Conservation (phyloP, 352 stramenopile species). For the Peronospora destructor region DNA sequence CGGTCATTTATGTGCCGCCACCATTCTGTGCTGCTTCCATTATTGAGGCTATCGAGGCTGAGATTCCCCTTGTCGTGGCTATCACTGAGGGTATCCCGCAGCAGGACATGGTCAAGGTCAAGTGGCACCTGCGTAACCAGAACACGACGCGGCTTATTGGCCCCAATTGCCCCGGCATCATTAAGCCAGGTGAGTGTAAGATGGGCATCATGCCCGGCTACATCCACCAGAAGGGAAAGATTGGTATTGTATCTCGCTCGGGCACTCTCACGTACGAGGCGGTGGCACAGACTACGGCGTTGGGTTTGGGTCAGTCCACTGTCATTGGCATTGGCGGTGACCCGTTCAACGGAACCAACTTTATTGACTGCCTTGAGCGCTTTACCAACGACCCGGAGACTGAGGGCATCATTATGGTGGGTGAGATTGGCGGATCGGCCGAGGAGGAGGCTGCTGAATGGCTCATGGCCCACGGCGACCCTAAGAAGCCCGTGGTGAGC, state of each 20-base stretch:
- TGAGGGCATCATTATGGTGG: slow-evolving; percentile 99
- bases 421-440: slow-evolving; percentile 97
- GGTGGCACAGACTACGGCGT: slow-evolving; percentile 95
- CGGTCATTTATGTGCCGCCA: slow-evolving; percentile 98
- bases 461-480: slow-evolving; percentile 95
- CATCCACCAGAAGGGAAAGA: slow-evolving; percentile 97
- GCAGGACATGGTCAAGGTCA: slow-evolving; percentile 99
- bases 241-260: slow-evolving; percentile 97
- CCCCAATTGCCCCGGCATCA: slow-evolving; percentile 99
- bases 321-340: slow-evolving; percentile 99
- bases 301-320: slow-evolving; percentile 96
- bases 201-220: slow-evolving; percentile 99
- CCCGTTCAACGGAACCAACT: slow-evolving; percentile 99
- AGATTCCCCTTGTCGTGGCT: slow-evolving; percentile 93
- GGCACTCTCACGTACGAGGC: slow-evolving; percentile 99
- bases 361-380: slow-evolving; percentile 98
- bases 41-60: slow-evolving; percentile 96
- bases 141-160: slow-evolving; percentile 95
- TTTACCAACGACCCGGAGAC: slow-evolving; percentile 99
- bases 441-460: slow-evolving; percentile 98
- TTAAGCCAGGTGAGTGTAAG: slow-evolving; percentile 99
- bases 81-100: slow-evolving; percentile 99
- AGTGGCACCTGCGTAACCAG: slow-evolving; percentile 91
- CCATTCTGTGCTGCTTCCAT: slow-evolving; percentile 97
- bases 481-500: slow-evolving; percentile 98